A percentile compares a stretch with the other conserved stretches of the same genome.
These are phyloP conservation scores for Rhizoclosmatium hyalinum DNA, from an alignment of 371 early-diverging fungal genomes.

Conservation along the genomic window DNA sequence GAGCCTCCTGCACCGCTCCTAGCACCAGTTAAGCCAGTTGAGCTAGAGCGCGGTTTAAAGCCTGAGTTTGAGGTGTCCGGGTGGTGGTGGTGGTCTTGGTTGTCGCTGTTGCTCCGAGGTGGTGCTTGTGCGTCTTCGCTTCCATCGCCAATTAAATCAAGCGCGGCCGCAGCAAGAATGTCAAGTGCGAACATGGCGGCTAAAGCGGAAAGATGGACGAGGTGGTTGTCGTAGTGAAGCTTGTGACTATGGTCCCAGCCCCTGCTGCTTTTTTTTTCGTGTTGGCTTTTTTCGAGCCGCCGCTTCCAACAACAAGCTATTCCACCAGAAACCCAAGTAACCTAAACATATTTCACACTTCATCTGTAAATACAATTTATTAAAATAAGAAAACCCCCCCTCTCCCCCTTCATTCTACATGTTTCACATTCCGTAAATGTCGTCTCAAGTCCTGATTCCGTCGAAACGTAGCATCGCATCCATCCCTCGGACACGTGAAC, in stretches of 20 bases:
- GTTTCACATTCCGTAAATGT: slow-evolving; percentile 4
- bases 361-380: neutral
- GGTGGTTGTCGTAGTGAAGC: neutral
- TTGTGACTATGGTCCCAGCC: too few species aligned
- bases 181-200: slow-evolving; percentile 12
- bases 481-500: slow-evolving; percentile 1
- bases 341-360: too few species aligned
- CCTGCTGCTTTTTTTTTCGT: too few species aligned
- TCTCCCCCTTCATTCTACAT: neutral
- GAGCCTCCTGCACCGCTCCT: neutral
- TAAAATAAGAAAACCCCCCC: neutral
- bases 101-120: neutral
- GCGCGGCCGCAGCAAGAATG: slow-evolving; percentile 13
- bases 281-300: too few species aligned
- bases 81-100: neutral
- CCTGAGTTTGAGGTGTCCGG: neutral
- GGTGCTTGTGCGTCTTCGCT: neutral
- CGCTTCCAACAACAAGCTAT: too few species aligned
- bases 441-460: slow-evolving; percentile 26
- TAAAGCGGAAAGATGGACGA: neutral
- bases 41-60: neutral
- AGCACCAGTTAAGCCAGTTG: neutral
- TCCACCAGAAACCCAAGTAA: too few species aligned
- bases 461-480: slow-evolving; percentile 17
- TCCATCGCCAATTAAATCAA: neutral